Evolutionary conservation across 2,329 filamentous ascomycete species (phyloP).

Genomic region (Sporothrix dimorphospora): DNA sequence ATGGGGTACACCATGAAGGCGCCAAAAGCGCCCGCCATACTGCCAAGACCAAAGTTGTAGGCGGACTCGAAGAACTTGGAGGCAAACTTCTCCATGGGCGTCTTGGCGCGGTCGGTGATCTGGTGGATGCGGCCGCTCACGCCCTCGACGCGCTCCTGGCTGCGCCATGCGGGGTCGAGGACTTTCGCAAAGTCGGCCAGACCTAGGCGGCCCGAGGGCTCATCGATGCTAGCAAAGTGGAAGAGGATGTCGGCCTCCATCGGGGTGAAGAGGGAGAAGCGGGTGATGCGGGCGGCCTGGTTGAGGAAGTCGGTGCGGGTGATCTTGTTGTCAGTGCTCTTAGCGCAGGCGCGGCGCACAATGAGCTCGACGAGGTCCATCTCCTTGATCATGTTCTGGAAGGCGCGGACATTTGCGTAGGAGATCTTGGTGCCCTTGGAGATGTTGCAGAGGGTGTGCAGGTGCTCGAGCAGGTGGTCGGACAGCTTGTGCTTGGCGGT

Average conservation of each 20-base stretch:
- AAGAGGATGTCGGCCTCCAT: constrained; percentile 99
- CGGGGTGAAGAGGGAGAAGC: constrained; percentile 94
- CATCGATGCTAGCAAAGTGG: constrained; percentile 93
- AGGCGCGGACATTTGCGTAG: constrained; percentile 95
- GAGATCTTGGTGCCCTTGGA: constrained; percentile 89
- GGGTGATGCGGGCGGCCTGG: constrained; percentile 85
- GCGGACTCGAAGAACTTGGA: constrained; percentile 71
- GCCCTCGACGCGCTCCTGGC: constrained; percentile 50
- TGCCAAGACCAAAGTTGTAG: constrained; percentile 90
- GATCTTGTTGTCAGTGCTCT: constrained; percentile 88
- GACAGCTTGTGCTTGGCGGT: constrained; percentile 95
- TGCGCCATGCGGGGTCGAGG: constrained; percentile 88
- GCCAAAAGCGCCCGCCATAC: constrained; percentile 91
- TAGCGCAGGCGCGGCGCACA: constrained; percentile 80
- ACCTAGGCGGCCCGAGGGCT: constrained; percentile 81
- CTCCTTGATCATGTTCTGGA: constrained; percentile 96
- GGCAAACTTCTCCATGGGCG: constrained; percentile 61
- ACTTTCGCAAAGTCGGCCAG: constrained; percentile 91
- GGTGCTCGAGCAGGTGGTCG: constrained; percentile 88
- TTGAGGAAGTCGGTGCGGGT: constrained; percentile 92
- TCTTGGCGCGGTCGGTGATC: constrained; percentile 51
- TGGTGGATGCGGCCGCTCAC: constrained; percentile 49
- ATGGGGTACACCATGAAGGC: constrained; percentile 99
- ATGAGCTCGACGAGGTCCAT: constrained; percentile 98
- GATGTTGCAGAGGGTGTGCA: constrained; percentile 94